A percentile compares a stretch with the other conserved stretches of the same genome.
phyloP scores from a whole-genome alignment of 1,284 basidiomycete genomes.

The Boletus mariae region DNA sequence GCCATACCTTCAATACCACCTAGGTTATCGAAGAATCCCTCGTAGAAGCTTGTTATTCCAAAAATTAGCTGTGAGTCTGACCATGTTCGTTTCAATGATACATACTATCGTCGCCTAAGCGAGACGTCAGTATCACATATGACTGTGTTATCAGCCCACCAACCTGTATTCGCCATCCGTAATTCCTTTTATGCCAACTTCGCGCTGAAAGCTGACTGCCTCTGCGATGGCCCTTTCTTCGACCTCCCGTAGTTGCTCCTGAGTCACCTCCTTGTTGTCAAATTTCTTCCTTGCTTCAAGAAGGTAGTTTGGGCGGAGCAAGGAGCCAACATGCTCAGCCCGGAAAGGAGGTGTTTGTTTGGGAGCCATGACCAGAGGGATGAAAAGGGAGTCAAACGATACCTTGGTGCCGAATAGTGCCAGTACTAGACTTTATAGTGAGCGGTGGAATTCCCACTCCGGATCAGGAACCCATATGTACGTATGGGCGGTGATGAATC shows the following conservation, averaged over 20 bases:
- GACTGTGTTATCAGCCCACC: conserved; percentile 52
- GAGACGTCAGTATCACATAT: conserved; percentile 30
- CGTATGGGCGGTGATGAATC: neutral
- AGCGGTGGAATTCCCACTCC: neutral
- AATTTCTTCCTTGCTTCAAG: conserved; percentile 44
- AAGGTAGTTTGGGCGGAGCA: conserved; percentile 53
- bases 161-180: conserved; percentile 57
- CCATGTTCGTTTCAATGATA: neutral
- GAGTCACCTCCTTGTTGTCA: conserved; percentile 39
- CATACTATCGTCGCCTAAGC: conserved; percentile 27
- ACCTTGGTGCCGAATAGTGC: neutral
- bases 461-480: neutral
- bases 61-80: conserved; percentile 2
- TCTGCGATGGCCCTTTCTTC: conserved; percentile 55
- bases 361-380: neutral
- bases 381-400: neutral
- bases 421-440: neutral
- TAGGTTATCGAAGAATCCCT: conserved; percentile 26
- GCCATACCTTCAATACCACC: conserved; percentile 26
- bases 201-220: conserved; percentile 49
- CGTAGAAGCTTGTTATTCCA: conserved; percentile 19
- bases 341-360: conserved; percentile 42
- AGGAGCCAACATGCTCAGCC: conserved; percentile 57
- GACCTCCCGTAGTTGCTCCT: conserved; percentile 41
- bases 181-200: conserved; percentile 49